phyloP scores from a whole-genome alignment of 2,329 filamentous ascomycete species.

The Coniochaeta pulveracea region DNA sequence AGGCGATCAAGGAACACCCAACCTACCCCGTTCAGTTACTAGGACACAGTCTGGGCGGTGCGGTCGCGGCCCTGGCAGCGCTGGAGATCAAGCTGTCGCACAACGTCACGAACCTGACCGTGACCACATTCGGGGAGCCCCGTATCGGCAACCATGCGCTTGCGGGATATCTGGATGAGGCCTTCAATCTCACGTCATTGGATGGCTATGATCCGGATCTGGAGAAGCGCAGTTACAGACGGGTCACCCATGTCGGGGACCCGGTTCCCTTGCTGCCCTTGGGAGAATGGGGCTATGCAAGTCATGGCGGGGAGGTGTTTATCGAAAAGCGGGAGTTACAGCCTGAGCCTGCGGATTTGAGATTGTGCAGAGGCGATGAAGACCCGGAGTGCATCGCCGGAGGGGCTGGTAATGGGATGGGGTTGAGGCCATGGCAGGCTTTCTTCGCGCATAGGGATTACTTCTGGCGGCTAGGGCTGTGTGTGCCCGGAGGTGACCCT shows the following conservation, averaged over 20 bases:
- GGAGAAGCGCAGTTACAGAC: constrained; percentile 44
- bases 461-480: constrained; percentile 87
- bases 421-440: constrained; percentile 77
- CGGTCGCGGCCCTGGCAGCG: constrained; percentile 77
- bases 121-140: constrained; percentile 93
- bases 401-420: constrained; percentile 36
- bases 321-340: constrained; percentile 63
- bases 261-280: constrained; percentile 82
- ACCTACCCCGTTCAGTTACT: constrained; percentile 67
- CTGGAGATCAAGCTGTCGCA: constrained; percentile 63
- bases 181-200: constrained; percentile 32
- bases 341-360: constrained; percentile 57
- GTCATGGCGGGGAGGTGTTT: constrained; percentile 81
- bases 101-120: constrained; percentile 61
- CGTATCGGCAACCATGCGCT: constrained; percentile 48
- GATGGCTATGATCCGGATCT: constrained; percentile 13
- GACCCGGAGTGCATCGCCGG: constrained; percentile 60
- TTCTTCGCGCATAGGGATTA: constrained; percentile 94
- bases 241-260: constrained; percentile 78
- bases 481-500: constrained; percentile 69
- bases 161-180: constrained; percentile 40
- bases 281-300: constrained; percentile 74
- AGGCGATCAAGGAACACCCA: constrained; percentile 49
- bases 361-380: constrained; percentile 56
- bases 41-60: constrained; percentile 86